These are phyloP conservation scores for Cicer arietinum DNA, from an alignment of 306 rosid species.

Conservation along the genomic window DNA sequence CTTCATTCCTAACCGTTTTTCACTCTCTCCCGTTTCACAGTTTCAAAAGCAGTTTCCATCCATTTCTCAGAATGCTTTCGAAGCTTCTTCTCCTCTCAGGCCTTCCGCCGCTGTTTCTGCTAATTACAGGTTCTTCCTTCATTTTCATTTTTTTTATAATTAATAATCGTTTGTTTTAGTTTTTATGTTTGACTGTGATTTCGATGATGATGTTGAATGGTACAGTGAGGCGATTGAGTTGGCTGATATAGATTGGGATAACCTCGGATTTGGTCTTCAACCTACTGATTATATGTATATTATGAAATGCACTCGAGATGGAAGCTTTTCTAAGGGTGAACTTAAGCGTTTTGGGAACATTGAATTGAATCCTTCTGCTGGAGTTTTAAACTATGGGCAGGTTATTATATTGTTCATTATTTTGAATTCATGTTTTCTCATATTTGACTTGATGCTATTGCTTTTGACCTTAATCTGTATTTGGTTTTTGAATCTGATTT, in stretches of 20 bases:
- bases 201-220: slow-evolving; percentile 4
- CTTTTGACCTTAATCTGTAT: slow-evolving; percentile 8
- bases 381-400: slow-evolving; percentile 94
- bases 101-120: slow-evolving; percentile 54
- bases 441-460: background rate
- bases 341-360: slow-evolving; percentile 87
- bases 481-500: slow-evolving; percentile 13
- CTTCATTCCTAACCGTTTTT: background rate
- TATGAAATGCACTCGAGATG: slow-evolving; percentile 75
- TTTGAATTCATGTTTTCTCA: background rate
- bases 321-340: slow-evolving; percentile 75
- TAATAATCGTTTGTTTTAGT: background rate
- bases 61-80: slow-evolving; percentile 43
- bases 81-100: slow-evolving; percentile 48
- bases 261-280: slow-evolving; percentile 78
- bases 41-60: slow-evolving; percentile 58
- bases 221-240: slow-evolving; percentile 56
- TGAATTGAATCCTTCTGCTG: slow-evolving; percentile 87
- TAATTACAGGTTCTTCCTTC: slow-evolving; percentile 50
- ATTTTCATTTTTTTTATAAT: background rate
- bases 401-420: slow-evolving; percentile 39
- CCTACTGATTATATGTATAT: slow-evolving; percentile 89
- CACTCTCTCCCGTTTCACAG: slow-evolving; percentile 40
- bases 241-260: slow-evolving; percentile 86
- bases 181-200: slow-evolving; percentile 10